Percentiles rank a stretch among this genome's conserved stretches.
phyloP scores from a whole-genome alignment of 108 stramenopile genomes.

The Chaetoceros tenuissimus region DNA sequence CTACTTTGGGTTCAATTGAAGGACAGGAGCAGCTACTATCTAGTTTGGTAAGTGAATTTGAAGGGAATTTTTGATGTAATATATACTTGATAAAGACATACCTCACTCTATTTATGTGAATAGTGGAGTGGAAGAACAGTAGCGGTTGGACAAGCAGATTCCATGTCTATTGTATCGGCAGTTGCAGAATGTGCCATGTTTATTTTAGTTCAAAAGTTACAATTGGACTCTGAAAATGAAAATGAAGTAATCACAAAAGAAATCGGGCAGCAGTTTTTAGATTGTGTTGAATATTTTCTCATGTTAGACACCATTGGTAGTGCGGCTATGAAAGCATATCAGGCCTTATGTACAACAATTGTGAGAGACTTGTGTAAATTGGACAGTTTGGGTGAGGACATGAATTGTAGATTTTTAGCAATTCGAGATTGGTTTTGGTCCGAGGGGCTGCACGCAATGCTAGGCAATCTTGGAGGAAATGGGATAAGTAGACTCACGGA shows the following conservation, averaged over 20 bases:
- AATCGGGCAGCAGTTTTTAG: not conserved
- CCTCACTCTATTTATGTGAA: not conserved
- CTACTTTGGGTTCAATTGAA: conserved; percentile 20
- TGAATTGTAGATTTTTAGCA: not conserved
- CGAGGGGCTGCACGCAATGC: not conserved
- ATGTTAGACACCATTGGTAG: not conserved
- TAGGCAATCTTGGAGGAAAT: not conserved
- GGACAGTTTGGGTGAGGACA: not conserved
- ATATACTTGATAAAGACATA: not conserved
- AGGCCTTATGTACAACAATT: not conserved
- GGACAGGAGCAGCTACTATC: not conserved
- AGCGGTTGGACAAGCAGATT: conserved; percentile 37
- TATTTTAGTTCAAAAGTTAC: conserved; percentile 30
- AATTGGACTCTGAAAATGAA: conserved; percentile 8
- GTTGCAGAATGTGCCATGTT: conserved; percentile 62
- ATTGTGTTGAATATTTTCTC: not conserved
- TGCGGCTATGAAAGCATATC: not conserved
- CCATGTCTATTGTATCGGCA: conserved; percentile 37
- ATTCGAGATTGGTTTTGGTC: conserved; percentile 2
- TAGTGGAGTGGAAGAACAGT: conserved; percentile 53
- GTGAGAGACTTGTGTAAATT: not conserved
- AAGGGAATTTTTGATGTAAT: not conserved
- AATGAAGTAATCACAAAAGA: not conserved
- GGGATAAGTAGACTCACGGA: not conserved
- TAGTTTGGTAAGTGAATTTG: conserved; percentile 19